A percentile compares a stretch with the other conserved stretches of the same genome.
These are phyloP conservation scores for Lyophyllum semitale DNA, from an alignment of 768 basidiomycete genomes.

Conservation along the genomic window DNA sequence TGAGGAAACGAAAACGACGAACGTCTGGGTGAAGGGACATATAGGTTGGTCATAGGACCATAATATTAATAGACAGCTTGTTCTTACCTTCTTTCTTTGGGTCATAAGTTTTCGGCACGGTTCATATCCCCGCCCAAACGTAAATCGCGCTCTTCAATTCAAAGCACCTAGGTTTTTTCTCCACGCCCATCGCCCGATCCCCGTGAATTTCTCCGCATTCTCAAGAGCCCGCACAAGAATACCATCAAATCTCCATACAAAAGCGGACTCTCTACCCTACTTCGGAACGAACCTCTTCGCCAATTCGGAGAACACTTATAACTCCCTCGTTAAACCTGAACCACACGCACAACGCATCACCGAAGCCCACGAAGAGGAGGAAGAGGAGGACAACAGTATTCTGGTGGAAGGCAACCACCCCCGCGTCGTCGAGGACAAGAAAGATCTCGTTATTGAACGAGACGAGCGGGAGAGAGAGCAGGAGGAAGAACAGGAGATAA, in stretches of 20 bases:
- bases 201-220: conserved; percentile 60
- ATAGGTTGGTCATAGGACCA: conserved; percentile 35
- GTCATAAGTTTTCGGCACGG: no score
- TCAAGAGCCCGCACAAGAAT: conserved; percentile 58
- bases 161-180: conserved; percentile 72
- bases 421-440: conserved; percentile 68
- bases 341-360: neutral
- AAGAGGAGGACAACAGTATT: conserved; percentile 53
- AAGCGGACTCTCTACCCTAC: neutral
- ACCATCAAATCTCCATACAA: conserved; percentile 34
- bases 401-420: conserved; percentile 69
- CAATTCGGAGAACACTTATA: neutral
- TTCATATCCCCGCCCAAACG: no score
- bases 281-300: conserved; percentile 10
- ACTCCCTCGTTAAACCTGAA: conserved; percentile 9
- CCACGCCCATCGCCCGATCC: conserved; percentile 63
- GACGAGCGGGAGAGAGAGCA: conserved; percentile 53
- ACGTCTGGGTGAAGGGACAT: conserved; percentile 54
- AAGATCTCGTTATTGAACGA: conserved; percentile 67
- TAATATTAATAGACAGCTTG: neutral
- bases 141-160: conserved; percentile 60
- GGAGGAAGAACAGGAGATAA: conserved; percentile 53
- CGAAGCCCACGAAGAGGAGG: conserved; percentile 20
- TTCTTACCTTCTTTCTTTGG: no score
- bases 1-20: conserved; percentile 42